Base-by-base conservation (phyloP, 805 yeast genomes). In the Saccharomycopsis guyanensis region DNA sequence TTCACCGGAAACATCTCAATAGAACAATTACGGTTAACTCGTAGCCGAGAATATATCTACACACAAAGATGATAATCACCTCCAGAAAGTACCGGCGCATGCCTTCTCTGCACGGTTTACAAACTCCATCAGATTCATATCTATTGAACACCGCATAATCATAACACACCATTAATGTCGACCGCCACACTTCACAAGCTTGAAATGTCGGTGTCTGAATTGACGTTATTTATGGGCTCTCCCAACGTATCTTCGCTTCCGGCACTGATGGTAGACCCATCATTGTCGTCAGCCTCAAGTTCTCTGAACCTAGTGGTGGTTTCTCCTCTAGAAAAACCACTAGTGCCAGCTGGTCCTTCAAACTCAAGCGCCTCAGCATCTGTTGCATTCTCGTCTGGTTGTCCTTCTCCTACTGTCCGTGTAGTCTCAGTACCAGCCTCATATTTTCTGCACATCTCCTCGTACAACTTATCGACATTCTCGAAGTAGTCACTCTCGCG, bases 151-250 rank as follows among this genome's bases (percentile, higher is more conserved):
- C n/a, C n/a, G n/a, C n/a, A n/a, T n/a, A n/a, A n/a, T n/a, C n/a
- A n/a, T n/a, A n/a, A n/a, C n/a, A n/a, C n/a, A n/a, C n/a, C n/a
- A n/a, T n/a, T n/a, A n/a, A n/a, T n/a, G n/a, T n/a, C n/a, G n/a
- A n/a, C n/a, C n/a, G n/a, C n/a, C n/a, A n/a, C n/a, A n/a, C n/a
- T n/a, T n/a, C n/a, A n/a, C n/a, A n/a, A n/a, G n/a, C n/a, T n/a
- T n/a, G n/a, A n/a, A n/a, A n/a, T n/a, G 29, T 25, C 50, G 15
- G 46, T 46, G 22, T 42, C 50, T 7, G 46, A 38, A 18, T 18
- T 19, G 4, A 34, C 25, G 27, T 46, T 38, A 16, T 37, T 38
- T 8, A 43, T 29, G 3, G 47, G 40, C 20, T 47, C 51, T 13
- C 41, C 43, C 7, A 39, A 35, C 12, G 51, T 47, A 4, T 13